These are phyloP conservation scores for Triticum turgidum DNA, from an alignment of 176 grass and related monocot genomes.

Conservation along the genomic window DNA sequence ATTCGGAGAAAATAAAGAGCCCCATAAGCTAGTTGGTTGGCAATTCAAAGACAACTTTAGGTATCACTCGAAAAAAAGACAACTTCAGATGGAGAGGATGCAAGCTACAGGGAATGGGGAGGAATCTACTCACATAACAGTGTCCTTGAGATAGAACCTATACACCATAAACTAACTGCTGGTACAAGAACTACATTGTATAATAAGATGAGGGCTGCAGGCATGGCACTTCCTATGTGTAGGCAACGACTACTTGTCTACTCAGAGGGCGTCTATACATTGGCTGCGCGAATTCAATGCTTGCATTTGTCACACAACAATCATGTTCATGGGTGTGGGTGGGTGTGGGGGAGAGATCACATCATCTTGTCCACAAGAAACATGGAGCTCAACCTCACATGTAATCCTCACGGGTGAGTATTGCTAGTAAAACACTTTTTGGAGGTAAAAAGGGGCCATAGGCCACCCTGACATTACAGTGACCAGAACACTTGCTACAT, in stretches of 20 bases:
- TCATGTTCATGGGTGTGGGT: background rate
- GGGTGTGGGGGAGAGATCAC: conserved; percentile 2
- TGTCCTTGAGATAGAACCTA: background rate
- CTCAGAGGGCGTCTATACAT: background rate
- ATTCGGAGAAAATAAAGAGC: background rate
- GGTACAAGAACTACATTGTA: background rate
- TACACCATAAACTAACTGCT: background rate
- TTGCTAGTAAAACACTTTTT: background rate
- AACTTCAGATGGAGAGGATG: background rate
- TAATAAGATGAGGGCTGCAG: background rate
- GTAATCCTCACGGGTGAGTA: background rate
- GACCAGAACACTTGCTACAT: background rate
- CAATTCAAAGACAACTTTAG: background rate
- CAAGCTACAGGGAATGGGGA: background rate
- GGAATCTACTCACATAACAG: conserved; percentile 19
- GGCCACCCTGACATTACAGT: background rate
- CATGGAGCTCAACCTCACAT: conserved; percentile 20
- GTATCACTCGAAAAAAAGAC: background rate
- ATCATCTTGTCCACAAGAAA: conserved; percentile 31
- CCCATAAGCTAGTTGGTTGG: background rate
- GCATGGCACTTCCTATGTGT: background rate
- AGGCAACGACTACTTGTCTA: conserved; percentile 25
- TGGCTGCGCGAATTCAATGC: conserved; percentile 44
- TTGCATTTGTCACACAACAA: conserved; percentile 40
- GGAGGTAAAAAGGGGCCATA: background rate